phyloP scores from a whole-genome alignment of 108 stramenopile genomes.

The Skeletonema grethae region DNA sequence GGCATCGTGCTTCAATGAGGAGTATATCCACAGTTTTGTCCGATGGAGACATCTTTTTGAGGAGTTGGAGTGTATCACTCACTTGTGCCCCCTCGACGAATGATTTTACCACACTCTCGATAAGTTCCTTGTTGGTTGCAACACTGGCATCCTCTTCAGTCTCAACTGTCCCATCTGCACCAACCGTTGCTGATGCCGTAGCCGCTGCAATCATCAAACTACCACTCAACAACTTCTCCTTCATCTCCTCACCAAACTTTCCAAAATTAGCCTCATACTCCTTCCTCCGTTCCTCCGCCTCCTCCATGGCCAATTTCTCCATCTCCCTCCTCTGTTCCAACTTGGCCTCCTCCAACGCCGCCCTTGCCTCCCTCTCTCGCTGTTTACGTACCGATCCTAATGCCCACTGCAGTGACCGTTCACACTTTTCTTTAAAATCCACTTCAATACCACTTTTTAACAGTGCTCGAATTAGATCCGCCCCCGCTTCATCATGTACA shows the following conservation, averaged over 20 bases:
- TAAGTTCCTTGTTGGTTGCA: slow-evolving; percentile 15
- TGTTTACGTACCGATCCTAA: slow-evolving; percentile 46
- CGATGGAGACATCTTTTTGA: slow-evolving; percentile 48
- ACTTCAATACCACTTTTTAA: slow-evolving; percentile 57
- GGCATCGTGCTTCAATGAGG: slow-evolving; percentile 63
- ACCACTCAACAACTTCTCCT: slow-evolving; percentile 11
- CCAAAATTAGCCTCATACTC: slow-evolving; percentile 54
- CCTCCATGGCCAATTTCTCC: slow-evolving; percentile 53
- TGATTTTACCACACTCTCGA: slow-evolving; percentile 27
- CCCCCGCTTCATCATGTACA: slow-evolving; percentile 52
- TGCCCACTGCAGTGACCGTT: slow-evolving; percentile 52
- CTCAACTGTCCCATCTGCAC: slow-evolving; percentile 31
- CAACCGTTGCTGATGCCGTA: slow-evolving; percentile 9
- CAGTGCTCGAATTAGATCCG: slow-evolving; percentile 54
- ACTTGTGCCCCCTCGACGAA: slow-evolving; percentile 49
- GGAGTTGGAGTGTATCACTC: slow-evolving; percentile 43
- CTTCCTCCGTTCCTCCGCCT: slow-evolving; percentile 49
- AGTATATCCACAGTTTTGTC: slow-evolving; percentile 53
- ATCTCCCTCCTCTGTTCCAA: slow-evolving; percentile 48
- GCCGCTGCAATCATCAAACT: neutral
- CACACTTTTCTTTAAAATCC: slow-evolving; percentile 53
- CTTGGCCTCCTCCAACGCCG: slow-evolving; percentile 58
- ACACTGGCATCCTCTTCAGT: slow-evolving; percentile 5
- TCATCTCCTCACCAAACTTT: slow-evolving; percentile 41
- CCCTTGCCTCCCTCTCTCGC: slow-evolving; percentile 46